Percentiles rank a stretch among this genome's conserved stretches.
Evolutionary conservation across 1,284 basidiomycete genomes (phyloP).

Genomic region (Leccinum glutinopallens): DNA sequence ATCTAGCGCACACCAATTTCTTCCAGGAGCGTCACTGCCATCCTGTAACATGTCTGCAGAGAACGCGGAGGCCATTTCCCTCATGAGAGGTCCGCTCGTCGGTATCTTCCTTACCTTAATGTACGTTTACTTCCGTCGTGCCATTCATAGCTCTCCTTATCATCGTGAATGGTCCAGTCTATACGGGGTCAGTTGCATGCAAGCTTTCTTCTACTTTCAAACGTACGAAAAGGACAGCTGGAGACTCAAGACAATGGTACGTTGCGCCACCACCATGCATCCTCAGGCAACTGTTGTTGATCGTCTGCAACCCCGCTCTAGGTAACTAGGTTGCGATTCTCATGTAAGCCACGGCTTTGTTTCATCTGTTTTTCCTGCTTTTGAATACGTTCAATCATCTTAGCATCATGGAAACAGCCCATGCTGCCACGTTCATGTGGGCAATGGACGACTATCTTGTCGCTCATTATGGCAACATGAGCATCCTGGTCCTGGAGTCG

Average conservation of each 20-base stretch:
- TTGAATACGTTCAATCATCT: background rate
- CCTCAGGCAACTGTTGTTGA: background rate
- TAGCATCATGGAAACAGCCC: constrained; percentile 29
- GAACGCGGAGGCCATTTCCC: constrained; percentile 8
- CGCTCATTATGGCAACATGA: constrained; percentile 18
- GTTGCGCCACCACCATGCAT: constrained; percentile 4
- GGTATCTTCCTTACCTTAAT: constrained; percentile 31
- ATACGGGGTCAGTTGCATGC: constrained; percentile 34
- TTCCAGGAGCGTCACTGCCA: too few species aligned
- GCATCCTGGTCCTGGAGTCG: constrained; percentile 12
- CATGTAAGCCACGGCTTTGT: constrained; percentile 17
- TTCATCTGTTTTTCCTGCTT: background rate
- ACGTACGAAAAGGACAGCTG: constrained; percentile 24
- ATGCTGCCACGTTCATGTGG: constrained; percentile 28
- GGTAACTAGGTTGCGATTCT: constrained; percentile 31
- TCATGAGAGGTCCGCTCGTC: constrained; percentile 31
- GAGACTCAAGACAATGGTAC: constrained; percentile 29
- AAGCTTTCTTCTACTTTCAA: constrained; percentile 33
- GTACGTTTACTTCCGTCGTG: constrained; percentile 18
- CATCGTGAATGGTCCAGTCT: constrained; percentile 15
- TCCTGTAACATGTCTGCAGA: constrained; percentile 19
- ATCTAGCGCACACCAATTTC: too few species aligned
- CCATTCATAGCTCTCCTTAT: background rate
- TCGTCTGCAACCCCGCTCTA: background rate
- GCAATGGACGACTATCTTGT: constrained; percentile 31